Percentiles rank a stretch among this genome's conserved stretches.
phyloP scores from a whole-genome alignment of 495 filamentous ascomycete species.

The Parachaetomium inaequale region DNA sequence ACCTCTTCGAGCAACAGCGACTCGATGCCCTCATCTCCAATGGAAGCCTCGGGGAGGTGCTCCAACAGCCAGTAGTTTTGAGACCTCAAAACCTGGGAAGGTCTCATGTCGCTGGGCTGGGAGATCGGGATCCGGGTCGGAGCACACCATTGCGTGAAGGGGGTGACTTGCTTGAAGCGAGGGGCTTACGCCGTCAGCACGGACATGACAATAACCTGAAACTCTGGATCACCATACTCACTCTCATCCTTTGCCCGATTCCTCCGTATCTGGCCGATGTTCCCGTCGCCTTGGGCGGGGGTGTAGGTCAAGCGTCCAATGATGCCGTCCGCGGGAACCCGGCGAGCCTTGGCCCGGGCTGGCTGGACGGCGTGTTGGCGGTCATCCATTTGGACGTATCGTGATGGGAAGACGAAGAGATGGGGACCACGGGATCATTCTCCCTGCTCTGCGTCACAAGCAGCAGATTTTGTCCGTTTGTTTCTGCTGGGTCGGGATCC shows the following conservation, averaged over 20 bases:
- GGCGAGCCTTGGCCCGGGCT: conserved; percentile 12
- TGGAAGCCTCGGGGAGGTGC: conserved; percentile 37
- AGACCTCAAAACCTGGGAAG: conserved; percentile 21
- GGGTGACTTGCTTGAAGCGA: conserved; percentile 40
- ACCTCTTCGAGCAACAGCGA: conserved; percentile 31
- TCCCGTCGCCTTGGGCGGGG: conserved; percentile 16
- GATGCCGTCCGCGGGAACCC: conserved; percentile 21
- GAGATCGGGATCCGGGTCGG: conserved; percentile 13
- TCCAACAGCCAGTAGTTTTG: conserved; percentile 41
- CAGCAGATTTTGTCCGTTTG: background rate
- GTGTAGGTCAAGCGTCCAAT: conserved; percentile 30
- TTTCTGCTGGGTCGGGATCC: background rate
- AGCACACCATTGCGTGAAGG: conserved; percentile 36
- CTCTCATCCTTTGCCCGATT: conserved; percentile 23
- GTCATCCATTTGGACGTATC: conserved; percentile 31
- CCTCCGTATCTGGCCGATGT: conserved; percentile 22
- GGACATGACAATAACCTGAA: background rate
- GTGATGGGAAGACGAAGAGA: conserved; percentile 8
- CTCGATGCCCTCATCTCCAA: conserved; percentile 31
- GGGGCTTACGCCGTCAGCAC: conserved; percentile 34
- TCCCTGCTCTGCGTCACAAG: conserved; percentile 8
- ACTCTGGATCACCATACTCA: conserved; percentile 13
- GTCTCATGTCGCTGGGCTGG: conserved; percentile 15
- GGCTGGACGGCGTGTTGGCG: background rate
- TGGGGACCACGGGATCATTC: conserved; percentile 22